These are phyloP conservation scores for Eimeria tenella DNA, from an alignment of 169 alveolate genomes.

Conservation along the genomic window DNA sequence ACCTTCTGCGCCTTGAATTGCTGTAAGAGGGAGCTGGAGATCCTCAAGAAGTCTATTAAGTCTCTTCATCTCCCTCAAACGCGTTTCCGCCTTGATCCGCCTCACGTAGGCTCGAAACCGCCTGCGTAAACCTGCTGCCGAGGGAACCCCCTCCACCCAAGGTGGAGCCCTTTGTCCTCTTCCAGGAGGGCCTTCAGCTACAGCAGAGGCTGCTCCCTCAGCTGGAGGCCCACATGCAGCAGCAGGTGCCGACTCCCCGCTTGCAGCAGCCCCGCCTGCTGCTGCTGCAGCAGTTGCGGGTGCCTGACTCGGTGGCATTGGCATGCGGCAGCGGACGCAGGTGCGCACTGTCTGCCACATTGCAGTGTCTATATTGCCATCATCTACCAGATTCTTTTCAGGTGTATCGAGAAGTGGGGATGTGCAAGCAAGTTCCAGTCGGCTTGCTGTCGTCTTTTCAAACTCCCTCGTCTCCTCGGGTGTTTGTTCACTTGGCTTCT, in stretches of 20 bases:
- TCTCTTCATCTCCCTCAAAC: background rate
- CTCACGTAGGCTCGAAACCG: constrained; percentile 4
- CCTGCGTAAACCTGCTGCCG: background rate
- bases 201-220: background rate
- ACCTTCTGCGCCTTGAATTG: background rate
- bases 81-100: background rate
- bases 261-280: background rate
- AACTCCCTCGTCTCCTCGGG: too few relatives aligned
- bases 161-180: background rate
- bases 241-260: background rate
- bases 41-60: background rate
- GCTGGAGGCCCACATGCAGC: background rate
- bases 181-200: background rate
- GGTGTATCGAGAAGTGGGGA: too few relatives aligned
- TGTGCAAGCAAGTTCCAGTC: too few relatives aligned
- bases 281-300: background rate
- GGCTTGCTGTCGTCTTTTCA: too few relatives aligned
- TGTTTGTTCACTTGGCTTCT: too few relatives aligned
- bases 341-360: constrained; percentile 26
- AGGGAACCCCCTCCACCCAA: background rate
- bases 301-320: background rate
- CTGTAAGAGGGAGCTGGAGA: constrained; percentile 2
- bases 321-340: background rate
- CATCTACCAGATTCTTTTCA: background rate
- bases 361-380: background rate